Evolutionary conservation across 139 green algal species (phyloP).

Genomic region (Haematococcus sp.): DNA sequence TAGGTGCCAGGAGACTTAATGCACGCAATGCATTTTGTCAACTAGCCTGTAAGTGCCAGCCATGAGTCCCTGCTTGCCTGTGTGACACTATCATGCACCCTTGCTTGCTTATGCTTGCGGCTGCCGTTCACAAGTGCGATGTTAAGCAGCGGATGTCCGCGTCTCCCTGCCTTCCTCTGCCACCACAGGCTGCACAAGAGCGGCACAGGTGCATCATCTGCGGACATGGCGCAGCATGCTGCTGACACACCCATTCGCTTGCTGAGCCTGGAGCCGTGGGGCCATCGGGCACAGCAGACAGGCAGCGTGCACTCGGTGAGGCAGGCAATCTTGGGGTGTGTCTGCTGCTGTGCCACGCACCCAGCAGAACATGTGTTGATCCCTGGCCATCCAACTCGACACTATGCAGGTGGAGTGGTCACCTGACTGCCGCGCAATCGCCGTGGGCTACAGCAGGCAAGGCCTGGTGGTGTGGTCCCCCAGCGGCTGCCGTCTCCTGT

Average conservation of each 20-base stretch:
- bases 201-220: slow-evolving; percentile 5
- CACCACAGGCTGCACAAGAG: slow-evolving; percentile 8
- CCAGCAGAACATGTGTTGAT: neutral
- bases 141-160: no score
- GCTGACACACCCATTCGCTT: slow-evolving; percentile 40
- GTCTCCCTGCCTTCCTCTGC: neutral
- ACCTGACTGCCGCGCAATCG: slow-evolving; percentile 56
- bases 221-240: slow-evolving; percentile 7
- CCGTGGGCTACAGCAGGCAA: slow-evolving; percentile 60
- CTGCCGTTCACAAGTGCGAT: no score
- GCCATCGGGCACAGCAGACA: slow-evolving; percentile 49
- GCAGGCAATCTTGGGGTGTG: neutral
- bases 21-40: no score
- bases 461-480: slow-evolving; percentile 74
- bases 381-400: slow-evolving; percentile 1
- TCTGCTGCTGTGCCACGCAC: neutral
- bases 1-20: neutral
- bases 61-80: no score
- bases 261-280: slow-evolving; percentile 73
- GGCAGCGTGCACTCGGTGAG: slow-evolving; percentile 43
- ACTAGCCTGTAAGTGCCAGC: no score
- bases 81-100: no score
- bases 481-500: slow-evolving; percentile 79
- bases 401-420: slow-evolving; percentile 62
- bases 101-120: no score